phyloP scores from a whole-genome alignment of 2,329 filamentous ascomycete species.

The Sporothrix globosa region DNA sequence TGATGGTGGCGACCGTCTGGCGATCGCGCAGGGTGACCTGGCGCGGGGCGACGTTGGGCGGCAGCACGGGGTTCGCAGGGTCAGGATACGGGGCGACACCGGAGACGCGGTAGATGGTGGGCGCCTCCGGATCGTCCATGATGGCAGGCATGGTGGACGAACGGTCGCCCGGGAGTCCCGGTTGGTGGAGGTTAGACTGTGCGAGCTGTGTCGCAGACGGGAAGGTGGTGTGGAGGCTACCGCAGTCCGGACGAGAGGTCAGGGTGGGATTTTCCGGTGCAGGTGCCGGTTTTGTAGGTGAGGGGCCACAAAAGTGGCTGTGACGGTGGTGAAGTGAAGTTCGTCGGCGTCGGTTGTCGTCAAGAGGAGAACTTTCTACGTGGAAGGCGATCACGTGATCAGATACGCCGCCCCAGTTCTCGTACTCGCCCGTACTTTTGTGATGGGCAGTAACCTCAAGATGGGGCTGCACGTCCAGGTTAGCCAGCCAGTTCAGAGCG shows the following conservation, averaged over 20 bases:
- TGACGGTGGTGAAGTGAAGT: neutral
- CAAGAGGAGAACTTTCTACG: conserved; percentile 6
- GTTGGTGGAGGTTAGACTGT: neutral
- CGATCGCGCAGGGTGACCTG: conserved; percentile 83
- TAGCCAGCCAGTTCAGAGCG: neutral
- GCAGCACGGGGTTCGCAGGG: conserved; percentile 64
- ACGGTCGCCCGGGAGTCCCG: conserved; percentile 20
- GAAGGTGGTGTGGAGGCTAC: neutral
- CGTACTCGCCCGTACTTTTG: neutral
- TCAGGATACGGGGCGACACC: conserved; percentile 68
- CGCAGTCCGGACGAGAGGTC: neutral
- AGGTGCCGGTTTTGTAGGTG: neutral
- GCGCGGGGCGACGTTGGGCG: conserved; percentile 68
- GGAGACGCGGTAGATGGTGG: conserved; percentile 70
- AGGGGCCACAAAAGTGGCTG: neutral
- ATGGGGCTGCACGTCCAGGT: neutral
- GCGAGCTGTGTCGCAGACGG: neutral
- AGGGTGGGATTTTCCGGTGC: neutral
- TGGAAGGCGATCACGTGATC: conserved; percentile 6
- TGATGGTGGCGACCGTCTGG: conserved; percentile 78
- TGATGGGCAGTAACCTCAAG: neutral
- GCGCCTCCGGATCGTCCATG: conserved; percentile 73
- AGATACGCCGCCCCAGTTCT: neutral
- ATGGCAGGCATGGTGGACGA: conserved; percentile 68
- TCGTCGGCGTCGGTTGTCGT: neutral